These are phyloP conservation scores for Apiospora phragmitis DNA, from an alignment of 2,329 filamentous ascomycete genomes.

Conservation along the genomic window DNA sequence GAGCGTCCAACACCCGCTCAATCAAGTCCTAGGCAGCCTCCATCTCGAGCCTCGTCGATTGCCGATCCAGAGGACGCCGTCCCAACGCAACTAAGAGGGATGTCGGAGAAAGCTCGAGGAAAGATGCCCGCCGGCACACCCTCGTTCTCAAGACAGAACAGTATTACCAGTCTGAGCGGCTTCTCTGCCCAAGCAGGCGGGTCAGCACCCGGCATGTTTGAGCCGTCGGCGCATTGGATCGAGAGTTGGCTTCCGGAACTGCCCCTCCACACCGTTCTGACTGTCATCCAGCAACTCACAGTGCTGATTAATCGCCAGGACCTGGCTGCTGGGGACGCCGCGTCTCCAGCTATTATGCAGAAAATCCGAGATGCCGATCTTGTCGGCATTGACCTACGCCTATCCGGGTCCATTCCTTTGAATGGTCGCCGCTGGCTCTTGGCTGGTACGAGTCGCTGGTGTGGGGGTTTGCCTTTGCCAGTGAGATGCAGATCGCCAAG, in stretches of 20 bases:
- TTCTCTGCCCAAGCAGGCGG: slow-evolving; percentile 50
- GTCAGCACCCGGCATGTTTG: slow-evolving; percentile 64
- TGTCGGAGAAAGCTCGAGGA: slow-evolving; percentile 95
- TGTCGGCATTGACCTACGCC: slow-evolving; percentile 72
- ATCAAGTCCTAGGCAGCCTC: slow-evolving; percentile 63
- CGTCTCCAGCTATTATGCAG: slow-evolving; percentile 48
- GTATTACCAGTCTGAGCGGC: slow-evolving; percentile 75
- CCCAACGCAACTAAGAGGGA: slow-evolving; percentile 79
- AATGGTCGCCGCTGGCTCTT: slow-evolving; percentile 87
- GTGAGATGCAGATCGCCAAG: slow-evolving; percentile 83
- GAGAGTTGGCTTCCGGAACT: slow-evolving; percentile 92
- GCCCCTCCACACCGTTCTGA: slow-evolving; percentile 83
- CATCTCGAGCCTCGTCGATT: slow-evolving; percentile 68
- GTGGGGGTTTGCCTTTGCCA: slow-evolving; percentile 90
- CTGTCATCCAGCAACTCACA: slow-evolving; percentile 68
- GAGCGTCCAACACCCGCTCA: slow-evolving; percentile 58
- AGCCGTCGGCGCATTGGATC: slow-evolving; percentile 82
- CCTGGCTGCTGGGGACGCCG: slow-evolving; percentile 39
- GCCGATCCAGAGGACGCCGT: slow-evolving; percentile 73
- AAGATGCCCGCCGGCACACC: slow-evolving; percentile 86
- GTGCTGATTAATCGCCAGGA: slow-evolving; percentile 56
- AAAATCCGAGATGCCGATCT: slow-evolving; percentile 63
- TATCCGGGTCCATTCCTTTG: slow-evolving; percentile 82
- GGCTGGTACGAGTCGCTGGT: slow-evolving; percentile 96
- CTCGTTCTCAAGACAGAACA: slow-evolving; percentile 89